phyloP scores from a whole-genome alignment of 345 rosid species.

The Camelina laxa region DNA sequence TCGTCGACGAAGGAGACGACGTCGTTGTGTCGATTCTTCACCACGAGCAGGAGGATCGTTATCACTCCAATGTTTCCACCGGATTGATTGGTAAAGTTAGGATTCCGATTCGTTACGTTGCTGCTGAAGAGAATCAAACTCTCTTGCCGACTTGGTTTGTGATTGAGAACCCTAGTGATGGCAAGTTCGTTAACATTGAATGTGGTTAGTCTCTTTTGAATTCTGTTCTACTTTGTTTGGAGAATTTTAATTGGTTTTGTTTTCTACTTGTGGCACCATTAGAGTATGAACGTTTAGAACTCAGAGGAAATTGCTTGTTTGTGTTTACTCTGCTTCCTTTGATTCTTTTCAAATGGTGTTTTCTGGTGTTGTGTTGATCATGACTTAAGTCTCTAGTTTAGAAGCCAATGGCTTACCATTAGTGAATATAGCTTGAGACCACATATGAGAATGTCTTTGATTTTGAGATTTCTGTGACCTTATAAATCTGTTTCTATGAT shows the following conservation, averaged over 20 bases:
- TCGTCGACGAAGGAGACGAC: conserved; percentile 47
- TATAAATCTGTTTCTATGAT: not conserved
- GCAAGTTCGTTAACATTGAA: conserved; percentile 54
- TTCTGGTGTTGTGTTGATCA: not conserved
- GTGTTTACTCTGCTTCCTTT: not conserved
- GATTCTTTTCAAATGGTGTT: conserved; percentile 6
- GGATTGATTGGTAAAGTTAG: conserved; percentile 60
- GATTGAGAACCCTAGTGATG: conserved; percentile 52
- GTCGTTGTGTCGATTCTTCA: conserved; percentile 57
- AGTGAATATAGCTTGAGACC: conserved; percentile 17
- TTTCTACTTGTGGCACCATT: not conserved
- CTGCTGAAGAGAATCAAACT: conserved; percentile 57
- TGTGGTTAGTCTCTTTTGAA: conserved; percentile 54
- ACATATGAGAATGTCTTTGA: not conserved
- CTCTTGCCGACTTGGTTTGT: conserved; percentile 85
- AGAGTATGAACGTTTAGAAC: not conserved
- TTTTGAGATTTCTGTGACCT: not conserved
- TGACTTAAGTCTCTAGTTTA: not conserved
- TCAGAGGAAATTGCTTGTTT: not conserved
- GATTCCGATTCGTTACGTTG: conserved; percentile 58
- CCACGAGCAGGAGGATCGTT: conserved; percentile 49
- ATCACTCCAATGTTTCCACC: conserved; percentile 45
- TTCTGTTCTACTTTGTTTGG: not conserved
- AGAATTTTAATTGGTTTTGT: not conserved
- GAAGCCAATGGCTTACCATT: not conserved